Evolutionary conservation across 2,329 filamentous ascomycete genomes (phyloP), one percentile per base, ranked within the genome.

Genomic region (Stachybotrys chlorohalonatus): DNA sequence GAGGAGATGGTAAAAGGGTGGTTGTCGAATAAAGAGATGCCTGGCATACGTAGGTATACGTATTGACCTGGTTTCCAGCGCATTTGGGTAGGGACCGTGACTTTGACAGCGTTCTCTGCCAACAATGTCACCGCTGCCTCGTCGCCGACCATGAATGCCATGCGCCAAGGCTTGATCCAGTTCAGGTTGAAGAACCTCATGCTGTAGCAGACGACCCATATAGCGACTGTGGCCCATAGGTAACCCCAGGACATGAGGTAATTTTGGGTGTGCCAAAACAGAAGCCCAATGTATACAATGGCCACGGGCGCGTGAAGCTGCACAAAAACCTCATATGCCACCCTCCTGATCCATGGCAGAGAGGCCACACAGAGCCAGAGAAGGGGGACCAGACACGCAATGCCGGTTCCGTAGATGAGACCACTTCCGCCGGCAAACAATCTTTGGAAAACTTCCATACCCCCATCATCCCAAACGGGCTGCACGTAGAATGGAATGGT

Each of bases 231-330:
- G 1, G 89, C 84, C 64, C 83, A 95, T 2, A 97, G 81, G 65
- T 96, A 97, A 64, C 83, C 78, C 92, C 92, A 96, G 0, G 92
- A 95, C 54, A 85, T 86, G 45, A 96, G 80, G 62, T 89, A 95
- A 70, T 96, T 96, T 70, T 92, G 88, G 63, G 89, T 94, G 70
- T 97, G 93, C 93, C 93, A 97, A 73, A 97, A 95, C 31, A 97
- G 78, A 67, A 95, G 81, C 1, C 80, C 92, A 7, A 96, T 75
- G 65, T 94, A 95, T 13, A 89, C 75, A 46, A 92, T 81, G 0
- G 90, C 86, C 9, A 90, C 86, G 0, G 93, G 91, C 0, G 92
- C 82, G 66, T 97, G 93, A 3, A 95, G 74, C 32, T 86, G 70
- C 16, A 93, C 84, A 65, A 97, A 97, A 1, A 90, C 70, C 68